Evolutionary conservation across 2,329 filamentous ascomycete genomes (phyloP).

Genomic region (Cercospora canescens): DNA sequence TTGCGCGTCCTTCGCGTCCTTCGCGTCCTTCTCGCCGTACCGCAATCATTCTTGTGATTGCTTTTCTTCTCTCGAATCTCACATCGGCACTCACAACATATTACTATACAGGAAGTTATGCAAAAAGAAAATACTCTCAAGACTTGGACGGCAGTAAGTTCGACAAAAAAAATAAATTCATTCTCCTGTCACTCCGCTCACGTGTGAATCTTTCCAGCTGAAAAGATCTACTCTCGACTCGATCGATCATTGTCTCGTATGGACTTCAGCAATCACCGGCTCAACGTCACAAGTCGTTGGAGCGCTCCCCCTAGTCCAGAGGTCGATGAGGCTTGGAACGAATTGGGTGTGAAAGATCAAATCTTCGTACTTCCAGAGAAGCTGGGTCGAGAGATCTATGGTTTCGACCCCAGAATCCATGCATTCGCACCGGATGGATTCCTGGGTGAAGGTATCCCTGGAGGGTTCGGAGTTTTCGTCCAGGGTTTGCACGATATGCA

Average conservation of each 20-base stretch:
- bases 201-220: not conserved
- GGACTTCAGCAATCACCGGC: slow-evolving; percentile 13
- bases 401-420: slow-evolving; percentile 9
- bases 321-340: slow-evolving; percentile 16
- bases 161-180: too few relatives aligned
- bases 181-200: not conserved
- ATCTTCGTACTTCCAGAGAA: slow-evolving; percentile 8
- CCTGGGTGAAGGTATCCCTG: not conserved
- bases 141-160: not conserved
- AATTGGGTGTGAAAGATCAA: slow-evolving; percentile 9
- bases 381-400: not conserved
- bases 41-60: not conserved
- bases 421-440: slow-evolving; percentile 1
- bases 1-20: not conserved
- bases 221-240: not conserved
- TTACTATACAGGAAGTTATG: not conserved
- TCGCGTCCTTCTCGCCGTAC: not conserved
- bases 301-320: slow-evolving; percentile 8
- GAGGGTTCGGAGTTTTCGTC: slow-evolving; percentile 4
- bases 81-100: not conserved
- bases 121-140: not conserved
- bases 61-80: not conserved
- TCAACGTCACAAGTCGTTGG: slow-evolving; percentile 4
- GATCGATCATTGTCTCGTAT: not conserved
- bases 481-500: slow-evolving; percentile 12